phyloP scores from a whole-genome alignment of 345 rosid genomes.

The Aegle marmelos region DNA sequence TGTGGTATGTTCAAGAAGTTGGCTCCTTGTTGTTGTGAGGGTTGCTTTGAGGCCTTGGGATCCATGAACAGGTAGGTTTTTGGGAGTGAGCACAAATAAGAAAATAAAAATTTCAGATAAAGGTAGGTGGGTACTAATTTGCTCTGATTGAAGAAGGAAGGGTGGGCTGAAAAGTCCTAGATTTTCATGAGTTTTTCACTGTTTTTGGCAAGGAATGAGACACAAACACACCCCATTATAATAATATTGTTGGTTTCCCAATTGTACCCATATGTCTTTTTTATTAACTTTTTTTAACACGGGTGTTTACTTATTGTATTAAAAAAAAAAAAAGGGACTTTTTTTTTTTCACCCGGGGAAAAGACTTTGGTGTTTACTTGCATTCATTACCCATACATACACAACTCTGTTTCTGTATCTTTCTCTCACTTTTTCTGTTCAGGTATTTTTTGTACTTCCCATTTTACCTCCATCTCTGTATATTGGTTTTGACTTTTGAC shows the following conservation, averaged over 20 bases:
- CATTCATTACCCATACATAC: not conserved
- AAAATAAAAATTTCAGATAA: not conserved
- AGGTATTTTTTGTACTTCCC: not conserved
- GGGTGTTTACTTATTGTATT: too few species aligned
- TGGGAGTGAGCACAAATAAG: constrained; percentile 23
- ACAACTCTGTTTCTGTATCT: too few species aligned
- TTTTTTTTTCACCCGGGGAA: too few species aligned
- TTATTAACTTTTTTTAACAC: too few species aligned
- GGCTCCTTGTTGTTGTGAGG: constrained; percentile 39
- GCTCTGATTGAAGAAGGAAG: constrained; percentile 46
- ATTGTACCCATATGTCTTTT: not conserved
- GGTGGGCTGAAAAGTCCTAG: constrained; percentile 52
- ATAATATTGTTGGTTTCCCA: constrained; percentile 20
- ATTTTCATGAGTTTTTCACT: constrained; percentile 55
- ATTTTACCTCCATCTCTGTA: not conserved
- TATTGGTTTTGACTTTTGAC: constrained; percentile 28
- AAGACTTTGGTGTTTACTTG: not conserved
- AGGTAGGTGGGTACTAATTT: constrained; percentile 5
- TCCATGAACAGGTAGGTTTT: constrained; percentile 42
- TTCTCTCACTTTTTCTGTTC: too few species aligned
- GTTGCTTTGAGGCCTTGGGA: constrained; percentile 59
- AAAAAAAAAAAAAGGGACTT: too few species aligned
- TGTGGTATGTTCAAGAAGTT: constrained; percentile 59
- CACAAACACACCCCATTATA: constrained; percentile 18
- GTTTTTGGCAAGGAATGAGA: constrained; percentile 43